Percentiles rank a stretch among this genome's conserved stretches.
These are phyloP conservation scores for Trichaptum fuscoviolaceum DNA, from an alignment of 768 basidiomycete species.

Conservation along the genomic window DNA sequence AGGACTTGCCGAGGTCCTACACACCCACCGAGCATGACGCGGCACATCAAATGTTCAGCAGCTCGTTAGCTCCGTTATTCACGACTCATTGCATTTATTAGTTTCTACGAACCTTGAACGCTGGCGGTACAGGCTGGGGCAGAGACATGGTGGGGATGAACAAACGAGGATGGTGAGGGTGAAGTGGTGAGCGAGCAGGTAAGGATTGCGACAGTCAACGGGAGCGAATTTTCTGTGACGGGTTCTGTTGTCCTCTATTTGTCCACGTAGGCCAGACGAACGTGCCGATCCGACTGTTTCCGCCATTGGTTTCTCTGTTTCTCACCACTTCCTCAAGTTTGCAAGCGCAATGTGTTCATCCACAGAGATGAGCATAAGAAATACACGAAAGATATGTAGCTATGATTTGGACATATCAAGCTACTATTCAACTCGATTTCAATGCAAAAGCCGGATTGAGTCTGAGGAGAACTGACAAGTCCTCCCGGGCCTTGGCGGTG, in stretches of 20 bases:
- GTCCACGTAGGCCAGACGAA: background rate
- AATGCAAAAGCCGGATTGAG: too few relatives aligned
- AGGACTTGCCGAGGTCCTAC: conserved; percentile 95
- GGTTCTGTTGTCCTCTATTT: background rate
- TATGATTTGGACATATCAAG: too few relatives aligned
- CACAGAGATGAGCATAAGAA: too few relatives aligned
- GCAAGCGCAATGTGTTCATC: too few relatives aligned
- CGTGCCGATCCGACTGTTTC: background rate
- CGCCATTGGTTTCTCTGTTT: too few relatives aligned
- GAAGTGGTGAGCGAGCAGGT: background rate
- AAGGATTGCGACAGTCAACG: background rate
- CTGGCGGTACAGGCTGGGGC: conserved; percentile 94
- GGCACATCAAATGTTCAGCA: background rate
- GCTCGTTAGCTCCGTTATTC: background rate
- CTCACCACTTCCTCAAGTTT: too few relatives aligned
- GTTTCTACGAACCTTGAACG: conserved; percentile 78
- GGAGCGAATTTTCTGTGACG: background rate
- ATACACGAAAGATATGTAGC: too few relatives aligned
- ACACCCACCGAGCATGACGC: conserved; percentile 8
- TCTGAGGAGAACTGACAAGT: too few relatives aligned
- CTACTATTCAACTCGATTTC: too few relatives aligned
- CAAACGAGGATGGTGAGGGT: conserved; percentile 19
- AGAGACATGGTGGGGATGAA: conserved; percentile 62
- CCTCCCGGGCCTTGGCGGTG: too few relatives aligned
- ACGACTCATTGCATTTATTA: background rate